phyloP scores from a whole-genome alignment of 176 grass and related monocot genomes.

The Carex myosuroides region DNA sequence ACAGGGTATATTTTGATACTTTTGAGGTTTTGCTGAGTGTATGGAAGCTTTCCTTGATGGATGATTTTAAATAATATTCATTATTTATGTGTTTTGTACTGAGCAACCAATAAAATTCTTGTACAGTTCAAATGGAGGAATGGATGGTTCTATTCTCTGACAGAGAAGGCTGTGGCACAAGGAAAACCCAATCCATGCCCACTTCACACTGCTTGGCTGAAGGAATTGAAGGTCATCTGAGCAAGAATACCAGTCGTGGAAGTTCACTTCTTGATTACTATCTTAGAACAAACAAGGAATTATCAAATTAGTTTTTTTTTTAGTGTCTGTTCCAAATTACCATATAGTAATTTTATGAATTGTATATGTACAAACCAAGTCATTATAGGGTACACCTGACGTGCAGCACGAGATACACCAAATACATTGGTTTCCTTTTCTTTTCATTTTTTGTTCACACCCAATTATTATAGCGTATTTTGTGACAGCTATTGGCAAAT shows the following conservation, averaged over 20 bases:
- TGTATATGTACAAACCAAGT: background rate
- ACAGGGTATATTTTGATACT: background rate
- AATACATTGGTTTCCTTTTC: background rate
- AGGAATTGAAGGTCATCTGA: conserved; percentile 88
- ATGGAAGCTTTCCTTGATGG: background rate
- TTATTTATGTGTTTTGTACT: background rate
- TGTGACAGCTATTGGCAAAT: background rate
- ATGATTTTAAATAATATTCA: background rate
- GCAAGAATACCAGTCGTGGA: background rate
- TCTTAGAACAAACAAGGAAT: background rate
- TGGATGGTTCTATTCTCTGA: conserved; percentile 81
- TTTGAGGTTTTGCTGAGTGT: background rate
- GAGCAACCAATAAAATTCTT: background rate
- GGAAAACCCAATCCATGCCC: conserved; percentile 72
- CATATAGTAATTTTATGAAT: background rate
- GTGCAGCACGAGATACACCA: background rate
- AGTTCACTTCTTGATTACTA: background rate
- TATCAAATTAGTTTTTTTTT: background rate
- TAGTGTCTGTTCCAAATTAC: background rate
- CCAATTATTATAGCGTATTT: background rate
- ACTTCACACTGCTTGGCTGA: conserved; percentile 93
- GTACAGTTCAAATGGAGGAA: conserved; percentile 97
- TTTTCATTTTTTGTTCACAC: background rate
- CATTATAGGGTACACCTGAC: background rate
- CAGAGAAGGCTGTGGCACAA: conserved; percentile 57